phyloP scores from a whole-genome alignment of 2,329 filamentous ascomycete species.

The Clarireedia hainanense region DNA sequence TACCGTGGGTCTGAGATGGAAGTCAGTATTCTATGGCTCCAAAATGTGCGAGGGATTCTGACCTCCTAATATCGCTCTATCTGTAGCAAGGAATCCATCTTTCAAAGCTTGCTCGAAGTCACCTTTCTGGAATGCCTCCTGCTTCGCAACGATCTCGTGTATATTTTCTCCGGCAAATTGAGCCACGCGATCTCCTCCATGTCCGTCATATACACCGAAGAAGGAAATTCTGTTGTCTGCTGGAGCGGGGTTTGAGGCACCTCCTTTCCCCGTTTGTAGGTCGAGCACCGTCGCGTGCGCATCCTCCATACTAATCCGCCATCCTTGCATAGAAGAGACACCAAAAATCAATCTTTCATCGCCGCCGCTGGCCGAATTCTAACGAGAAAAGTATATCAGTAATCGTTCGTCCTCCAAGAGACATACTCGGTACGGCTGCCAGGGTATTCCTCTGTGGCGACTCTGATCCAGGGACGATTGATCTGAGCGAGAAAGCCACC shows the following conservation, averaged over 20 bases:
- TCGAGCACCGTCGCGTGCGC: conserved; percentile 86
- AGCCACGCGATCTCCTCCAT: conserved; percentile 94
- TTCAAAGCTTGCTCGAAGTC: conserved; percentile 94
- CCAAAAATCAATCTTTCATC: conserved; percentile 92
- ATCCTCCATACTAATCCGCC: conserved; percentile 99
- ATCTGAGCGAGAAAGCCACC: not conserved
- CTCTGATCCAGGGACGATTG: not conserved
- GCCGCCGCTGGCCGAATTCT: conserved; percentile 84
- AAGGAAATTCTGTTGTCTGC: conserved; percentile 73
- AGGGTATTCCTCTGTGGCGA: too few species aligned
- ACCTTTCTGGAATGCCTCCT: conserved; percentile 84
- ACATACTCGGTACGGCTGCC: too few species aligned
- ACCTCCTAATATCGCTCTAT: conserved; percentile 94
- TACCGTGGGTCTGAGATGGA: conserved; percentile 79
- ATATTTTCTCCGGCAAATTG: conserved; percentile 87
- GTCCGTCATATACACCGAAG: conserved; percentile 97
- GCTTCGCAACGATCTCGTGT: conserved; percentile 89
- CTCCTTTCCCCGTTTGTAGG: conserved; percentile 56
- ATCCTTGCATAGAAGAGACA: conserved; percentile 98
- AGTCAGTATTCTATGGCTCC: conserved; percentile 15
- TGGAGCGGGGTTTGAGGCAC: conserved; percentile 47
- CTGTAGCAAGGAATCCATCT: conserved; percentile 93
- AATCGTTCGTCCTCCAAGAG: not conserved
- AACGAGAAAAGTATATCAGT: conserved; percentile 17
- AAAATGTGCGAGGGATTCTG: conserved; percentile 27